A percentile compares a stretch with the other conserved stretches of the same genome.
These are phyloP conservation scores for Deinandra increscens DNA, from an alignment of 129 eudicot species.

Conservation along the genomic window DNA sequence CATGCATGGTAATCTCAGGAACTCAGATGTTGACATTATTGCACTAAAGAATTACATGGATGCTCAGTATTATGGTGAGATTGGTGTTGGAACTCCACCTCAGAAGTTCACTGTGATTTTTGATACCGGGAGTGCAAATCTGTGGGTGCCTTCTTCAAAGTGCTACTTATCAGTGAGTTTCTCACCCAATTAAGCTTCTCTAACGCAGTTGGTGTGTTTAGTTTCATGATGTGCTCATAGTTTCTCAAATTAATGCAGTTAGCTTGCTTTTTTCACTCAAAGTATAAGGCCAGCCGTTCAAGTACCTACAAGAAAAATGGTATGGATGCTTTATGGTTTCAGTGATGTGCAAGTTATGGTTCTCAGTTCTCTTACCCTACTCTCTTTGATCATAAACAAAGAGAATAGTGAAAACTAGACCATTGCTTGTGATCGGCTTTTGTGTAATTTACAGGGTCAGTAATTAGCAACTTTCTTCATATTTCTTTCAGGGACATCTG, in stretches of 20 bases:
- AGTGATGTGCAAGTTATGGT: background rate
- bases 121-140: slow-evolving; percentile 94
- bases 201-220: slow-evolving; percentile 3
- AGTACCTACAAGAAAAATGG: slow-evolving; percentile 72
- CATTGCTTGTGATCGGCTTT: background rate
- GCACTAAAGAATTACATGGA: slow-evolving; percentile 79
- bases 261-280: slow-evolving; percentile 73
- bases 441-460: background rate
- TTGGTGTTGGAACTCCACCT: slow-evolving; percentile 84
- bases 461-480: slow-evolving; percentile 16
- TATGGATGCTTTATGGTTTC: slow-evolving; percentile 16
- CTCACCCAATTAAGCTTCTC: background rate
- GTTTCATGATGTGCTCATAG: slow-evolving; percentile 15
- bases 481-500: slow-evolving; percentile 61
- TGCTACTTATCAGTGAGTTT: slow-evolving; percentile 76
- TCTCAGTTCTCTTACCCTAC: background rate
- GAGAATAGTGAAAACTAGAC: background rate
- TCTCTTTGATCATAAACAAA: background rate
- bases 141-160: slow-evolving; percentile 94
- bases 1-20: slow-evolving; percentile 33
- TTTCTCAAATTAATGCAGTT: slow-evolving; percentile 46
- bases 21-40: slow-evolving; percentile 59
- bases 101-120: slow-evolving; percentile 93
- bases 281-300: slow-evolving; percentile 66
- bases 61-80: slow-evolving; percentile 97